phyloP scores from a whole-genome alignment of 306 rosid species.

The Quercus cerris region DNA sequence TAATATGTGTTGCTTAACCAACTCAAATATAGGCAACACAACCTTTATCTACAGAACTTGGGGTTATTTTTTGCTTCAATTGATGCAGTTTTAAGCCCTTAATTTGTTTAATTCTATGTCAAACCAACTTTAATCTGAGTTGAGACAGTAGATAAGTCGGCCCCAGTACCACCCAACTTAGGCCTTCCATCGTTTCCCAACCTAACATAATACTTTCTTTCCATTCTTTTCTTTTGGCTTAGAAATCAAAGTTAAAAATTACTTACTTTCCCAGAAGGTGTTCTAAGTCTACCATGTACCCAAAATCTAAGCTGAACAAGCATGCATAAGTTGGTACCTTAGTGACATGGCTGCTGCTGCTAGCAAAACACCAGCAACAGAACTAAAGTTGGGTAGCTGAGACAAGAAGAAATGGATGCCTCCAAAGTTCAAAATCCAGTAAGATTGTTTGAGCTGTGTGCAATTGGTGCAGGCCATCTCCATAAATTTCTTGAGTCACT shows the following conservation, averaged over 20 bases:
- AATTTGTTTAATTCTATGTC: not conserved
- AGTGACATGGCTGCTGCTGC: too few species aligned
- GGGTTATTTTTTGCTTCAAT: not conserved
- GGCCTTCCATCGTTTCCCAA: slow-evolving; percentile 1
- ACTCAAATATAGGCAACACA: not conserved
- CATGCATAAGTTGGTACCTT: not conserved
- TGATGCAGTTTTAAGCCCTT: not conserved
- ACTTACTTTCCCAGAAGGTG: not conserved
- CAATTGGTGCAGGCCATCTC: too few species aligned
- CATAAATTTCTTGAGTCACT: too few species aligned
- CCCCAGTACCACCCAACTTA: not conserved
- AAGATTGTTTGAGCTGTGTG: too few species aligned
- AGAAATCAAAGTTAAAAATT: slow-evolving; percentile 16
- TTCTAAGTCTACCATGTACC: not conserved
- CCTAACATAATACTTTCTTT: slow-evolving; percentile 1
- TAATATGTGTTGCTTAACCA: not conserved
- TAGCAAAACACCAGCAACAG: too few species aligned
- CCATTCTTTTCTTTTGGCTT: not conserved
- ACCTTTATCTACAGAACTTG: not conserved
- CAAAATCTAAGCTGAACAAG: slow-evolving; percentile 1
- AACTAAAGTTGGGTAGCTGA: too few species aligned
- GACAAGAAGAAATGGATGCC: too few species aligned
- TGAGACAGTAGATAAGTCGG: not conserved
- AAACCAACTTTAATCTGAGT: not conserved
- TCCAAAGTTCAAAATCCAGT: too few species aligned